phyloP scores from a whole-genome alignment of 2,329 filamentous ascomycete genomes.

The Alternaria triticina region DNA sequence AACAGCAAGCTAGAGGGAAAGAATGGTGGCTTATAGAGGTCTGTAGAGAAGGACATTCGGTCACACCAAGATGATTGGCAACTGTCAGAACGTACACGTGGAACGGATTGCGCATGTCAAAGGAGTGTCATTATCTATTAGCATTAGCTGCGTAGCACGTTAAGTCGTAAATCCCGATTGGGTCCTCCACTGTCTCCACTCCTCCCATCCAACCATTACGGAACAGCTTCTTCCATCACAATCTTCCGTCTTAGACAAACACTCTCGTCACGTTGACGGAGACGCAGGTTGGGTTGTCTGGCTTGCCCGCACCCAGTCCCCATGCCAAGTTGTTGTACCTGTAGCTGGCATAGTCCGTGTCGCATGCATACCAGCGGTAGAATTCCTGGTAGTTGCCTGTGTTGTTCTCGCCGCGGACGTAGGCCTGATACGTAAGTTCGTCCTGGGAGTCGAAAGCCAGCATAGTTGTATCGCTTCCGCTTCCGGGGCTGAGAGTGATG shows the following conservation, averaged over 20 bases:
- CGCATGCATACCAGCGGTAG: conserved; percentile 55
- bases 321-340: conserved; percentile 53
- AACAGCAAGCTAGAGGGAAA: background rate
- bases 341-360: conserved; percentile 52
- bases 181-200: background rate
- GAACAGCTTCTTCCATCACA: background rate
- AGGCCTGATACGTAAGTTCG: conserved; percentile 49
- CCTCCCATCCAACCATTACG: background rate
- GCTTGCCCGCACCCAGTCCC: conserved; percentile 48
- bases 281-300: conserved; percentile 56
- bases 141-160: background rate
- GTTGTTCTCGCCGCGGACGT: conserved; percentile 48
- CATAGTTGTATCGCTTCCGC: conserved; percentile 22
- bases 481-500: conserved; percentile 49
- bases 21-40: background rate
- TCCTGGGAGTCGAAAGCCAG: conserved; percentile 52
- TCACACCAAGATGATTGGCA: background rate
- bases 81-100: background rate
- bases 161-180: background rate
- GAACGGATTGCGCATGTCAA: background rate
- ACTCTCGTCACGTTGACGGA: conserved; percentile 52
- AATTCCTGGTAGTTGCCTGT: conserved; percentile 30
- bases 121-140: conserved; percentile 1
- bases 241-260: conserved; percentile 12
- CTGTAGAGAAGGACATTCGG: background rate